Percentiles rank a stretch among this genome's conserved stretches.
Conservation (phyloP, 805 yeast genomes). For the Scheffersomyces ergatensis region DNA sequence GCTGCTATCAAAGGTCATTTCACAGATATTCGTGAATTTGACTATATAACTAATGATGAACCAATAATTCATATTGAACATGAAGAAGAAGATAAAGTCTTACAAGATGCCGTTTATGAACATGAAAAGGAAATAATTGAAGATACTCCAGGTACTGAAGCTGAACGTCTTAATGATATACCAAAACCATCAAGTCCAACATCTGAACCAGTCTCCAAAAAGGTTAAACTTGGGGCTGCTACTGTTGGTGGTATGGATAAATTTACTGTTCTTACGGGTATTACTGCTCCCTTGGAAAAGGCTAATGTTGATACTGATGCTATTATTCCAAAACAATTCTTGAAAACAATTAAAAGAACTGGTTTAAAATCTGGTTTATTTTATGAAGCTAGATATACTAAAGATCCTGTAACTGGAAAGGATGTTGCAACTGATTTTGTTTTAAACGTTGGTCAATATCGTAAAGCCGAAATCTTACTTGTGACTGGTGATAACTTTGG, state of each 20-base stretch:
- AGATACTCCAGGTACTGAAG: conserved; percentile 50
- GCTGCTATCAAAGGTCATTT: conserved; percentile 92
- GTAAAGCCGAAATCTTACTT: conserved; percentile 74
- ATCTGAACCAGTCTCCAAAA: conserved; percentile 32
- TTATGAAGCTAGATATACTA: conserved; percentile 78
- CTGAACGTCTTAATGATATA: conserved; percentile 61
- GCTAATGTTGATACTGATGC: conserved; percentile 99
- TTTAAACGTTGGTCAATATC: conserved; percentile 81
- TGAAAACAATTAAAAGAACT: conserved; percentile 96
- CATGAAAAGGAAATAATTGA: conserved; percentile 66
- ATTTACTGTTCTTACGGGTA: conserved; percentile 73
- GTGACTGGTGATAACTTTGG: conserved; percentile 98
- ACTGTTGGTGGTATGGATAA: conserved; percentile 59
- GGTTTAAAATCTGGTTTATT: conserved; percentile 87
- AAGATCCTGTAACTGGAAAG: conserved; percentile 64
- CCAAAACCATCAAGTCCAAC: conserved; percentile 35
- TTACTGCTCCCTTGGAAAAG: conserved; percentile 91
- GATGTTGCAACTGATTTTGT: conserved; percentile 86
- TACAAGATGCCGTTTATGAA: conserved; percentile 69
- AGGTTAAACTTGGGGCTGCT: conserved; percentile 21
- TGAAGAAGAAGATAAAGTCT: conserved; percentile 45
- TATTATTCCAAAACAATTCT: conserved; percentile 96
- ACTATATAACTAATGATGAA: conserved; percentile 56
- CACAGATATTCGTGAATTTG: conserved; percentile 83
- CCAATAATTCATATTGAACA: conserved; percentile 56